Conservation (phyloP, 2,329 filamentous ascomycete genomes). For the Periconia sp. region DNA sequence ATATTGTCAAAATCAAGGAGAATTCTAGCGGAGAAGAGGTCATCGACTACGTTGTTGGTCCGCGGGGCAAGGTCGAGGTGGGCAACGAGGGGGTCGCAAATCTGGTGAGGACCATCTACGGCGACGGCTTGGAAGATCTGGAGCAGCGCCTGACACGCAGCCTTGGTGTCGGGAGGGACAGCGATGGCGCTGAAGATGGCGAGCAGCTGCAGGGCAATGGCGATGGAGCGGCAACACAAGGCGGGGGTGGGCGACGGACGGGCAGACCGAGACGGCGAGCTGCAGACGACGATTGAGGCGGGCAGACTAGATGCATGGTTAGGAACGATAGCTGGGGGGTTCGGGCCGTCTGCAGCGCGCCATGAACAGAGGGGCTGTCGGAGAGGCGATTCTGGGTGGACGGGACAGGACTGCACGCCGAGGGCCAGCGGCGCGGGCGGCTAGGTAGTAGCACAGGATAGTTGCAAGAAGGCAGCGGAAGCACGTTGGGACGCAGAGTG, state of each 20-base stretch:
- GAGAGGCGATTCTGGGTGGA: too few relatives aligned
- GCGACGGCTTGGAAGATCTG: slow-evolving; percentile 36
- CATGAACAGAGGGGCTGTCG: too few relatives aligned
- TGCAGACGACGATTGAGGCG: slow-evolving; percentile 10
- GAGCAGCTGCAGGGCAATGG: not conserved
- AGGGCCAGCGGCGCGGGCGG: too few relatives aligned
- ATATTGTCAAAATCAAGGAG: slow-evolving; percentile 78
- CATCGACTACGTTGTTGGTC: slow-evolving; percentile 83
- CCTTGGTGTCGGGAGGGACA: slow-evolving; percentile 33
- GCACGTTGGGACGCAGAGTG: too few relatives aligned
- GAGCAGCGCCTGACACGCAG: slow-evolving; percentile 42
- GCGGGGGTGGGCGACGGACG: slow-evolving; percentile 19
- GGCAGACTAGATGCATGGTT: too few relatives aligned
- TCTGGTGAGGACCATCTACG: slow-evolving; percentile 67
- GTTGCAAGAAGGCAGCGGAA: too few relatives aligned
- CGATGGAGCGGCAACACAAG: slow-evolving; percentile 12
- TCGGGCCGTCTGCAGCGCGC: too few relatives aligned
- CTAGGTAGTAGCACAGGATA: too few relatives aligned
- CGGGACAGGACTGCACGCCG: too few relatives aligned
- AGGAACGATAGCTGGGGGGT: too few relatives aligned
- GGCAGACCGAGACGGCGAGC: slow-evolving; percentile 18
- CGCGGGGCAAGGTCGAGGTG: slow-evolving; percentile 84
- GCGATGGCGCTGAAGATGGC: slow-evolving; percentile 9
- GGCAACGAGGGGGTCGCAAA: slow-evolving; percentile 76
- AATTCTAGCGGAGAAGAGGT: slow-evolving; percentile 72